Evolutionary conservation across 257 asterid species (phyloP).

Genomic region (Cynanchum wilfordii): DNA sequence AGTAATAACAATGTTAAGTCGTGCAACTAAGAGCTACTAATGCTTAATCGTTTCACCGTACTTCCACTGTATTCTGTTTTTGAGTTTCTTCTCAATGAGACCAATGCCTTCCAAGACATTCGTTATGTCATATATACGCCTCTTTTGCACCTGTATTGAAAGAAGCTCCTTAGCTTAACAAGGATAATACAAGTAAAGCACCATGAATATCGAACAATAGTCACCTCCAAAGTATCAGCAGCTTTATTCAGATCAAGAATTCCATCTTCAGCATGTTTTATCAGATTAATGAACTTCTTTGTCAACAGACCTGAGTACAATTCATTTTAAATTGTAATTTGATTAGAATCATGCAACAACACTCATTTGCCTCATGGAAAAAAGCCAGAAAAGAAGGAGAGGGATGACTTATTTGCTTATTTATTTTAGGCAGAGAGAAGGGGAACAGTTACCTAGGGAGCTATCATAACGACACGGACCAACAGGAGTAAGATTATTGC

Average conservation of each 20-base stretch:
- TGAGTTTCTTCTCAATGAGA: conserved; percentile 89
- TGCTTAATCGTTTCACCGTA: conserved; percentile 31
- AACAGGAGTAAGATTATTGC: conserved; percentile 66
- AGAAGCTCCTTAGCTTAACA: conserved; percentile 25
- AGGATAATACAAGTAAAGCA: conserved; percentile 19
- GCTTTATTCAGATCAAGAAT: conserved; percentile 93
- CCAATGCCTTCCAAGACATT: conserved; percentile 98
- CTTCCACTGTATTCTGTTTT: conserved; percentile 99
- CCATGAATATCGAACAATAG: conserved; percentile 19
- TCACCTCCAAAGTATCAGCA: conserved; percentile 88
- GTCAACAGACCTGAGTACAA: conserved; percentile 75
- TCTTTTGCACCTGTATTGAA: conserved; percentile 79
- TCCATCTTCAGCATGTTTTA: conserved; percentile 92
- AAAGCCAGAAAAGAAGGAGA: not conserved
- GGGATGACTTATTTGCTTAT: not conserved
- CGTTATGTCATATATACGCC: conserved; percentile 97
- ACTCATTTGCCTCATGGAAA: not conserved
- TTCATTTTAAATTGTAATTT: conserved; percentile 3
- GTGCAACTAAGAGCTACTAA: not conserved
- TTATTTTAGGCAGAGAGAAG: not conserved
- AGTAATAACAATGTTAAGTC: conserved; percentile 2
- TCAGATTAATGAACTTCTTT: conserved; percentile 82
- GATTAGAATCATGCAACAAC: not conserved
- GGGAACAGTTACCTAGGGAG: conserved; percentile 69
- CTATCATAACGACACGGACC: conserved; percentile 97